These are phyloP conservation scores for Diplosphaera chodatii DNA, from an alignment of 139 green algal genomes.

Conservation along the genomic window DNA sequence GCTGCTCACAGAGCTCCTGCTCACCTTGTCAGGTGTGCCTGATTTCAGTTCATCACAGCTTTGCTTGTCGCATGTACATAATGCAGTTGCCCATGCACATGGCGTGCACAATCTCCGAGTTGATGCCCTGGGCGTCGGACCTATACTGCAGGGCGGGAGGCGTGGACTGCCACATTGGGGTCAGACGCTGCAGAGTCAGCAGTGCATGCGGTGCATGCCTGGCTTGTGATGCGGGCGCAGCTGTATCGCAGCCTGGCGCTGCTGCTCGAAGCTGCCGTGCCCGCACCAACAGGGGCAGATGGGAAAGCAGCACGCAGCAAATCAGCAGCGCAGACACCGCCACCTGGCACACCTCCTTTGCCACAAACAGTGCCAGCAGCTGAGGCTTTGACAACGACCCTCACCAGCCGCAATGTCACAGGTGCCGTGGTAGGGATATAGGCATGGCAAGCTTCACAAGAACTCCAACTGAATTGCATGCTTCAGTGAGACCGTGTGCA, in stretches of 20 bases:
- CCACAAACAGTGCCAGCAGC: slow-evolving; percentile 4
- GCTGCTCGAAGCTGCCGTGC: background rate
- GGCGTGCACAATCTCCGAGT: too few relatives aligned
- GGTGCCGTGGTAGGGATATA: background rate
- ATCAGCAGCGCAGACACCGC: background rate
- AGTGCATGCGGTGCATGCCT: background rate
- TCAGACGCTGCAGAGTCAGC: background rate
- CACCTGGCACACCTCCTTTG: background rate
- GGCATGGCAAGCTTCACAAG: too few relatives aligned
- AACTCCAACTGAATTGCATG: too few relatives aligned
- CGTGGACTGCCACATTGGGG: background rate
- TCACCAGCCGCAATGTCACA: background rate
- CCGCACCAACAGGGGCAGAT: too few relatives aligned
- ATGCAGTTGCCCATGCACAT: too few relatives aligned
- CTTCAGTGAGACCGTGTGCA: too few relatives aligned
- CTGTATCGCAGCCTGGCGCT: background rate
- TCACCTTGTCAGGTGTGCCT: background rate
- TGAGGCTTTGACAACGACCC: slow-evolving; percentile 16
- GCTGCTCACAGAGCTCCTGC: slow-evolving; percentile 1
- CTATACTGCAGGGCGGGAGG: background rate
- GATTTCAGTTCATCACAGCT: too few relatives aligned
- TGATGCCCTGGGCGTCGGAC: too few relatives aligned
- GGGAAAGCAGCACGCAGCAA: background rate
- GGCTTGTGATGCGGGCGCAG: background rate
- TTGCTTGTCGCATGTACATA: too few relatives aligned